Evolutionary conservation across 768 basidiomycete genomes (phyloP).

Genomic region (Rhizopogon sp.): DNA sequence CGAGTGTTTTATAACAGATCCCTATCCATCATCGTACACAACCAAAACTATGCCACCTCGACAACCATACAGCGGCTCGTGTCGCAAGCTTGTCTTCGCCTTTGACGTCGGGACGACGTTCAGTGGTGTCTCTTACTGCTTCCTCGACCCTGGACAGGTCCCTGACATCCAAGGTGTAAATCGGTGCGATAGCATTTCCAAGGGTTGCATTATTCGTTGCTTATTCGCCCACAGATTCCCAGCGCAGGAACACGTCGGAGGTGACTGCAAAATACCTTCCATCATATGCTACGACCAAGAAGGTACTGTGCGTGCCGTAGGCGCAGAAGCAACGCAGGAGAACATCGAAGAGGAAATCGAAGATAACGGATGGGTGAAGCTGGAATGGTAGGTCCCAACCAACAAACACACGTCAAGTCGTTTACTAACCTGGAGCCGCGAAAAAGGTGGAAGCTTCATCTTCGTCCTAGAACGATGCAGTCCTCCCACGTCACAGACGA

Average conservation of each 20-base stretch:
- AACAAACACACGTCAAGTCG: neutral
- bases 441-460: conserved; percentile 32
- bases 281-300: conserved; percentile 40
- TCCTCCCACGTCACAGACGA: conserved; percentile 20
- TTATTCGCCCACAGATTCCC: conserved; percentile 33
- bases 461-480: conserved; percentile 21
- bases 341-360: conserved; percentile 34
- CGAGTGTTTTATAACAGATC: neutral
- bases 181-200: conserved; percentile 12
- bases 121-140: conserved; percentile 42
- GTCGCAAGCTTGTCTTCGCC: conserved; percentile 40
- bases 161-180: conserved; percentile 16
- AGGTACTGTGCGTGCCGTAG: conserved; percentile 37
- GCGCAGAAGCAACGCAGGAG: conserved; percentile 40
- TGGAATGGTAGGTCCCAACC: conserved; percentile 23
- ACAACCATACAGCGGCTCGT: conserved; percentile 34
- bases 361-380: conserved; percentile 27
- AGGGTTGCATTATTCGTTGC: neutral
- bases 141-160: conserved; percentile 26
- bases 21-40: neutral
- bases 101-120: conserved; percentile 52
- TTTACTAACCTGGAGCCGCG: conserved; percentile 4
- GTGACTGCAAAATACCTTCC: conserved; percentile 47
- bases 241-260: conserved; percentile 39
- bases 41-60: conserved; percentile 21